Percentiles rank a stretch among this genome's conserved stretches.
phyloP scores from a whole-genome alignment of 305 asterid species.

The Galium porrigens region DNA sequence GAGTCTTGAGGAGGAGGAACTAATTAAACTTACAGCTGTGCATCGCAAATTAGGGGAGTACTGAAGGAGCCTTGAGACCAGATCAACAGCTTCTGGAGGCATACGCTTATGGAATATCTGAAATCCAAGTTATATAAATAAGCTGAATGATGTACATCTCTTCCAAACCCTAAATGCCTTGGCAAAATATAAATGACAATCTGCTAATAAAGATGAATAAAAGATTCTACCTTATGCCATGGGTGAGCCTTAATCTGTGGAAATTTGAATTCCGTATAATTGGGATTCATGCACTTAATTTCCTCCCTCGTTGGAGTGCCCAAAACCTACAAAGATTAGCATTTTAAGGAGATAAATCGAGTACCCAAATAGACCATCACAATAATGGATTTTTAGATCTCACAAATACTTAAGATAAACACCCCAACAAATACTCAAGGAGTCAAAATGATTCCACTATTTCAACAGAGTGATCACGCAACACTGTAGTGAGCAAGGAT shows the following conservation, averaged over 20 bases:
- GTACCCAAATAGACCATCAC: not conserved
- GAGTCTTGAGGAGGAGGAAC: not conserved
- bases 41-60: slow-evolving; percentile 84
- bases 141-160: not conserved
- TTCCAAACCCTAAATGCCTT: not conserved
- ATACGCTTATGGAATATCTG: slow-evolving; percentile 91
- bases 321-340: slow-evolving; percentile 44
- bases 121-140: slow-evolving; percentile 14
- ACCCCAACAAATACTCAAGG: not conserved
- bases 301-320: slow-evolving; percentile 97
- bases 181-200: not conserved
- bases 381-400: not conserved
- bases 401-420: not conserved
- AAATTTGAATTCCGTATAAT: slow-evolving; percentile 71
- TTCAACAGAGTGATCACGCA: no score
- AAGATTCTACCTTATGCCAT: slow-evolving; percentile 65
- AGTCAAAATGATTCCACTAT: not conserved
- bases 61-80: slow-evolving; percentile 79
- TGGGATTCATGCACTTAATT: slow-evolving; percentile 93
- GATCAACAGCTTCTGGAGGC: slow-evolving; percentile 82
- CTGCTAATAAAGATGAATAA: slow-evolving; percentile 1
- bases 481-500: not conserved
- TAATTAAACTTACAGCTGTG: slow-evolving; percentile 57
- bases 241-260: slow-evolving; percentile 71
- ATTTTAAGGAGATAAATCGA: slow-evolving; percentile 4